Conservation (phyloP, 257 asterid species). For the Plantago elongata region DNA sequence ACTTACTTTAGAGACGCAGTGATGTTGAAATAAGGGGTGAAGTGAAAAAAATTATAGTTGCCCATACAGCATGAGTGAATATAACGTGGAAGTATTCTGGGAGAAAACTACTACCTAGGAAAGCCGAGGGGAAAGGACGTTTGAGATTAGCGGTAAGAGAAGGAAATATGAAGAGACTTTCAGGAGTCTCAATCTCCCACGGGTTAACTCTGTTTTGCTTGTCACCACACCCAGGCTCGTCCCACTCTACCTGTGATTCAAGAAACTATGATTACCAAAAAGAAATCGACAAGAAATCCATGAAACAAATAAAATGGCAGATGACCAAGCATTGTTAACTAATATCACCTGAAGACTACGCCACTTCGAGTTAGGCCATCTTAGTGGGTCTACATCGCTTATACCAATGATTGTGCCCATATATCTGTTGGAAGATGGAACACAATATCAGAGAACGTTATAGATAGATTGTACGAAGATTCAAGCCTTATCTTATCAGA, state of each 20-base stretch:
- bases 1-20: no score
- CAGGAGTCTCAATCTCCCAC: slow-evolving; percentile 98
- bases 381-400: slow-evolving; percentile 79
- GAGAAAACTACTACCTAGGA: slow-evolving; percentile 38
- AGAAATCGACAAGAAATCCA: not conserved
- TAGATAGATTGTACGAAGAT: no score
- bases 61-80: not conserved
- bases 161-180: slow-evolving; percentile 91
- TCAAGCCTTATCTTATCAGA: no score
- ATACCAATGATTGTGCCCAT: slow-evolving; percentile 83
- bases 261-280: not conserved
- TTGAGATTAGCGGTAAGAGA: slow-evolving; percentile 72
- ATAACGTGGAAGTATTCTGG: not conserved
- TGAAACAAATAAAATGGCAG: not conserved
- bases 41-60: no score
- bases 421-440: slow-evolving; percentile 36
- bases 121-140: slow-evolving; percentile 82
- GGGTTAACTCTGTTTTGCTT: slow-evolving; percentile 86
- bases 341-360: slow-evolving; percentile 76
- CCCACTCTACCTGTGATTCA: slow-evolving; percentile 83
- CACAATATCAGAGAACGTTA: no score
- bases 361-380: slow-evolving; percentile 98
- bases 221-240: slow-evolving; percentile 91
- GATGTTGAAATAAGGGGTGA: no score
- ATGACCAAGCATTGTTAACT: not conserved